These are phyloP conservation scores for Corylus avellana DNA, from an alignment of 306 rosid species.

Conservation along the genomic window DNA sequence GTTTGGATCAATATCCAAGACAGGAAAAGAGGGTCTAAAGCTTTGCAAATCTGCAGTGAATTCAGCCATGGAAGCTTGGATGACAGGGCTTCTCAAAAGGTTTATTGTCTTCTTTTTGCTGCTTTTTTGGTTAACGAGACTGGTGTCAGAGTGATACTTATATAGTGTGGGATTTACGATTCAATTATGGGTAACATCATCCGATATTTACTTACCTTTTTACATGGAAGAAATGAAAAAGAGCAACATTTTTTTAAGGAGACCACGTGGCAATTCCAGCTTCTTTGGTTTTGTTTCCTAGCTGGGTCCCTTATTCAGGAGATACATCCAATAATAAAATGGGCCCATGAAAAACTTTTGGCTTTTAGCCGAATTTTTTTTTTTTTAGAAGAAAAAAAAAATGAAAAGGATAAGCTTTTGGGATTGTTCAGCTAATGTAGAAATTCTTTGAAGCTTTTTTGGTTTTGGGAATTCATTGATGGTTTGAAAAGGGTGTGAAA, in stretches of 20 bases:
- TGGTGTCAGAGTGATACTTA: slow-evolving; percentile 42
- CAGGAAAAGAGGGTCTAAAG: slow-evolving; percentile 54
- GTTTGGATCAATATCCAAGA: slow-evolving; percentile 61
- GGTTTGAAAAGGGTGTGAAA: slow-evolving; percentile 1
- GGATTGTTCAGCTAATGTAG: background rate
- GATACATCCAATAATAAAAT: slow-evolving; percentile 46
- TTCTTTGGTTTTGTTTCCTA: slow-evolving; percentile 49
- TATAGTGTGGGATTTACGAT: slow-evolving; percentile 44
- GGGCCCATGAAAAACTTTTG: slow-evolving; percentile 35
- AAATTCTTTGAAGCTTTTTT: background rate
- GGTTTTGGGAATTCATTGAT: background rate
- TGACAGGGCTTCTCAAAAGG: slow-evolving; percentile 23
- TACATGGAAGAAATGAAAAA: slow-evolving; percentile 27
- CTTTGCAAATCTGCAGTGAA: slow-evolving; percentile 58
- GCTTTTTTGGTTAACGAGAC: slow-evolving; percentile 46
- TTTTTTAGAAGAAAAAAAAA: background rate
- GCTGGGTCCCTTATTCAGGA: slow-evolving; percentile 51
- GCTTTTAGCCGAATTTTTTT: background rate
- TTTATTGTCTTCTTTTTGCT: background rate
- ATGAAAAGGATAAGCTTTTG: background rate
- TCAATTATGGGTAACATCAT: background rate
- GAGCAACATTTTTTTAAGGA: slow-evolving; percentile 34
- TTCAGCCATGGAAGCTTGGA: slow-evolving; percentile 61
- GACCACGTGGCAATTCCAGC: slow-evolving; percentile 69
- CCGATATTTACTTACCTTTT: background rate